Evolutionary conservation across 2,329 filamentous ascomycete species (phyloP).

Genomic region (Didymellaceae sp.): DNA sequence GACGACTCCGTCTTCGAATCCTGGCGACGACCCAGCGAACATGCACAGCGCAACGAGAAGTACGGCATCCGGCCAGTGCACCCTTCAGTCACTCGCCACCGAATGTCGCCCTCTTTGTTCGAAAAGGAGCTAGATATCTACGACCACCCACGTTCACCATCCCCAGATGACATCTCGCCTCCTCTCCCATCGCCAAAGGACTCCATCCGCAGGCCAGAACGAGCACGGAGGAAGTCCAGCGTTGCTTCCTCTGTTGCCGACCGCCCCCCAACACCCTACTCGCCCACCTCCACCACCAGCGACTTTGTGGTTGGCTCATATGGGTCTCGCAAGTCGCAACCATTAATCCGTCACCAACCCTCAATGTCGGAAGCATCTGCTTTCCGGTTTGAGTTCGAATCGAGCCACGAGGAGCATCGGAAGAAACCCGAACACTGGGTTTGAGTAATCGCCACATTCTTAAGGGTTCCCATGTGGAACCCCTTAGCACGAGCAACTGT

Average conservation of each 20-base stretch:
- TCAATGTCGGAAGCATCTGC: slow-evolving; percentile 48
- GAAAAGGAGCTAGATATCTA: slow-evolving; percentile 45
- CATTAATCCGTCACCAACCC: slow-evolving; percentile 42
- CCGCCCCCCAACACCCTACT: slow-evolving; percentile 49
- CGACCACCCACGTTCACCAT: slow-evolving; percentile 37
- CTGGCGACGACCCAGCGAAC: slow-evolving; percentile 49
- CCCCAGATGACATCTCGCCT: slow-evolving; percentile 28
- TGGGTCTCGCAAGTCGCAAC: slow-evolving; percentile 39
- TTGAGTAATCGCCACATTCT: slow-evolving; percentile 16
- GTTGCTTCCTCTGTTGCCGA: slow-evolving; percentile 43
- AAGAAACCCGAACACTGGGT: slow-evolving; percentile 28
- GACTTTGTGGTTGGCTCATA: slow-evolving; percentile 36
- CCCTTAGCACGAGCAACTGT: slow-evolving; percentile 6
- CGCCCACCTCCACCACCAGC: slow-evolving; percentile 39
- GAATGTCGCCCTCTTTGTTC: slow-evolving; percentile 38
- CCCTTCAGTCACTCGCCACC: slow-evolving; percentile 36
- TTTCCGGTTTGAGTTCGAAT: slow-evolving; percentile 45
- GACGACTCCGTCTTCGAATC: slow-evolving; percentile 52
- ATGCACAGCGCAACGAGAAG: slow-evolving; percentile 45
- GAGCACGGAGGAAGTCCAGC: slow-evolving; percentile 45
- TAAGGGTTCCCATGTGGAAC: slow-evolving; percentile 11
- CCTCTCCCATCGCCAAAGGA: slow-evolving; percentile 34
- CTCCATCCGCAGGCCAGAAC: slow-evolving; percentile 42
- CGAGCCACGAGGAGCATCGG: slow-evolving; percentile 30
- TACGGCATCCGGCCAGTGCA: slow-evolving; percentile 41